Evolutionary conservation across 2,329 filamentous ascomycete genomes (phyloP), one percentile per base, ranked within the genome.

Genomic region (Cyphellophora attinorum): DNA sequence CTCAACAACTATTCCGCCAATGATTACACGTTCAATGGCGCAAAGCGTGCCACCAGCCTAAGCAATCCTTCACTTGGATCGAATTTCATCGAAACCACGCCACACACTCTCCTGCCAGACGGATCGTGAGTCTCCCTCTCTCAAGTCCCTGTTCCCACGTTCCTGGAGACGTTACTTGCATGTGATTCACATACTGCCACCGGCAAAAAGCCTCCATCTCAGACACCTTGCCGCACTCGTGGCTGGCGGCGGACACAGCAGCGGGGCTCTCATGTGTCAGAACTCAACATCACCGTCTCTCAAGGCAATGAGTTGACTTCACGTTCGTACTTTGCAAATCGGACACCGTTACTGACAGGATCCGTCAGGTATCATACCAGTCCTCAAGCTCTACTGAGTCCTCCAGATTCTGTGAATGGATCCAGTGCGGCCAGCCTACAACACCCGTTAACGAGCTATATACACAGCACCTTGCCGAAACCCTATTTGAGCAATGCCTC

Each of bases 361-460:
- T n/a, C n/a, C n/a, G n/a, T n/a, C 29, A 46, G 44, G 32, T 46
- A 40, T 42, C 44, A 47, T 34, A 37, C 44, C 19, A 44, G 34
- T 33, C 40, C 64, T 51, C 61, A 64, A 46, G 63, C 72, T 48
- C 65, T 72, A 40, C 58, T 64, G 55, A 64, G 58, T 45, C 59
- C 62, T 34, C 51, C 59, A 34, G 70, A 75, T 57, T 70, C 71
- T 41, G 69, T 65, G 37, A 68, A 65, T 37, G 70, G 69, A 50
- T 72, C 65, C 45, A 65, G 63, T 49, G 68, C 66, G 44, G 64
- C 64, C 47, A 68, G 64, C 48, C 65, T 65, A 39, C 65, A 63
- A 46, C 70, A 68, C 44, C 65, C 62, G 49, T 58, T 62, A 39
- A 69, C 67, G 18, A 65, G 64, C 31, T 58, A 65, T 45, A 56